Evolutionary conservation across 2,329 filamentous ascomycete species (phyloP), one percentile per base, ranked within the genome.

Genomic region (Aspergillus costaricaensis): DNA sequence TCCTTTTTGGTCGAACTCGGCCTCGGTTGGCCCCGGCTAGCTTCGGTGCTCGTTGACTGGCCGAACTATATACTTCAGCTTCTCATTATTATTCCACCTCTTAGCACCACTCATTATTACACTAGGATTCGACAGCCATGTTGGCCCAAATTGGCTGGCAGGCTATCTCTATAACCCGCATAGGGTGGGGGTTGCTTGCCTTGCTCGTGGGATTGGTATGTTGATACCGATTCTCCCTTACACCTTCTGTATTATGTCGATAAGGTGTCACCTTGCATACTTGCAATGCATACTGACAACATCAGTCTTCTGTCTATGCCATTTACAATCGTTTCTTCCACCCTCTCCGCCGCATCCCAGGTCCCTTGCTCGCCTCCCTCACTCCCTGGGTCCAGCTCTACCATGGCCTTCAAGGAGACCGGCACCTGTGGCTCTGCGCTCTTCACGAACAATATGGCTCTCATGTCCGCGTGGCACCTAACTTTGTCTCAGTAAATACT

Each of bases 401-500:
- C 74, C 87, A 92, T 67, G 89, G 89, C 51, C 90, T 87, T 76
- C 88, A 86, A 69, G 91, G 90, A 55, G 87, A 90, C 66, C 84
- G 90, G 1, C 90, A 93, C 71, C 82, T 93, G 17, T 86, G 90
- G 70, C 88, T 92, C 69, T 87, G 87, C 79, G 81, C 83, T 30
- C 81, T 88, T 67, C 91, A 96, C 73, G 79, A 88, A 67, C 82
- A 83, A 71, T 92, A 96, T 69, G 90, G 90, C 5, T 68, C 62
- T 15, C 69, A 86, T 54, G 89, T 94, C n/a, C 89, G 91, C 27
- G 91, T 89, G 65, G 90, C 89, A 0, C 91, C 91, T 48, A 91
- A 92, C 74, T 86, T 85, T 62, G 79, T 96, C 44, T 91, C 88
- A 1, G 86, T 96, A 79, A 94, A 95, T 81, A 88, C 86, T 57